Conservation (phyloP, 2,329 filamentous ascomycete species). For the Paracorniculantispora psalliotae region DNA sequence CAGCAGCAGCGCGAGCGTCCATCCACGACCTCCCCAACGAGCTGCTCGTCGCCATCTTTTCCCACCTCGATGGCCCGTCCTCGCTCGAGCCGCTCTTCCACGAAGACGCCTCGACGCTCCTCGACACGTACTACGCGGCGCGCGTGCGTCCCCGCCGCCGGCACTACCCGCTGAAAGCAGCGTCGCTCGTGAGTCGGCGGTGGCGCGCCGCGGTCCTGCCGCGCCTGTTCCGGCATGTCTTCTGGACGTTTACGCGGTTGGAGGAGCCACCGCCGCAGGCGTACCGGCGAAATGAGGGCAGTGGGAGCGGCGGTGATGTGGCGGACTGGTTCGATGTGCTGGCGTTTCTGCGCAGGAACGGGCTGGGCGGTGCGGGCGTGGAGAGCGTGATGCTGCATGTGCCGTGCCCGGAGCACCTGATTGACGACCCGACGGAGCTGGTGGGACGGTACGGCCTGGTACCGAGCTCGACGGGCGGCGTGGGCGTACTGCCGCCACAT, state of each 20-base stretch:
- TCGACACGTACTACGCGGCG: slow-evolving; percentile 34
- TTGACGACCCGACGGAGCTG: slow-evolving; percentile 24
- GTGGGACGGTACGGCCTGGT: slow-evolving; percentile 26
- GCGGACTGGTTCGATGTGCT: slow-evolving; percentile 22
- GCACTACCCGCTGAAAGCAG: slow-evolving; percentile 46
- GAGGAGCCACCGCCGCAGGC: slow-evolving; percentile 21
- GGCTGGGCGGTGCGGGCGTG: slow-evolving; percentile 36
- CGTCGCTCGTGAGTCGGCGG: slow-evolving; percentile 47
- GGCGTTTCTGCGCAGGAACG: slow-evolving; percentile 32
- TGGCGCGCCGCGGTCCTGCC: slow-evolving; percentile 51
- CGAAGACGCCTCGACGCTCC: slow-evolving; percentile 41
- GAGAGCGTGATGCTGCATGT: slow-evolving; percentile 38
- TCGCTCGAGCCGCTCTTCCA: slow-evolving; percentile 45
- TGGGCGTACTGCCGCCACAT: too few species aligned
- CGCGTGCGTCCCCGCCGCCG: slow-evolving; percentile 6
- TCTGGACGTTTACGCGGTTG: slow-evolving; percentile 35
- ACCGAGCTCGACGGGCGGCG: slow-evolving; percentile 25
- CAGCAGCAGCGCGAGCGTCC: neutral
- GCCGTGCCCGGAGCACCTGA: slow-evolving; percentile 22
- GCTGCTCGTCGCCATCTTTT: slow-evolving; percentile 53
- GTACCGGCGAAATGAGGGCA: neutral
- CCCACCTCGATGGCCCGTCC: slow-evolving; percentile 45
- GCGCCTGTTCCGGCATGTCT: slow-evolving; percentile 52
- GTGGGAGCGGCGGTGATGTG: neutral
- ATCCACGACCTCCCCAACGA: slow-evolving; percentile 52